These are phyloP conservation scores for Neophaeococcomyces aloes DNA, from an alignment of 2,329 filamentous ascomycete genomes.

Conservation along the genomic window DNA sequence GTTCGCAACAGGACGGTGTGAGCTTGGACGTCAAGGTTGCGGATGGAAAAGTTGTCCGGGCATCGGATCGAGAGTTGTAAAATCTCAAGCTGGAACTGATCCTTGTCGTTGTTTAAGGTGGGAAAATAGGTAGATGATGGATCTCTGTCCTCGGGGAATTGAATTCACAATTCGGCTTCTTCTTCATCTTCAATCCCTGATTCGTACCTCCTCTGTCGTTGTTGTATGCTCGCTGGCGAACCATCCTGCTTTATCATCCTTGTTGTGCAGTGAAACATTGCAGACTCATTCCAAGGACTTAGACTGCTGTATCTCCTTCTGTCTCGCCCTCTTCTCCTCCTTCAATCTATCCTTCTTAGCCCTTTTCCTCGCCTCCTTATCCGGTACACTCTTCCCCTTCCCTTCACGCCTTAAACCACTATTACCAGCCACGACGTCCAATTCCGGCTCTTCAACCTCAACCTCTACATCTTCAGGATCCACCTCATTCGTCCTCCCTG, in stretches of 20 bases:
- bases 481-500: constrained; percentile 23
- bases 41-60: constrained; percentile 52
- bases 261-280: too few relatives aligned
- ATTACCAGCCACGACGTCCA: too few relatives aligned
- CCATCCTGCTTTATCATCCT: constrained; percentile 10
- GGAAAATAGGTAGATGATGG: too few relatives aligned
- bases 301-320: constrained; percentile 22
- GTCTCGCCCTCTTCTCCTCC: constrained; percentile 33
- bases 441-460: too few relatives aligned
- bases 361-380: constrained; percentile 45
- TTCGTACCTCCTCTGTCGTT: constrained; percentile 4
- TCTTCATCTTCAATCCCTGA: too few relatives aligned
- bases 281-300: too few relatives aligned
- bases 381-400: constrained; percentile 17
- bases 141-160: too few relatives aligned
- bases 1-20: constrained; percentile 33
- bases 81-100: too few relatives aligned
- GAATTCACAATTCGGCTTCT: too few relatives aligned
- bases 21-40: constrained; percentile 40
- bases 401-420: too few relatives aligned
- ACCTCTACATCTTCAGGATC: constrained; percentile 16
- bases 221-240: constrained; percentile 4
- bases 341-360: constrained; percentile 45
- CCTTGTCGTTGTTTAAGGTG: too few relatives aligned
- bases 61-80: constrained; percentile 67